Evolutionary conservation across 2,329 filamentous ascomycete species (phyloP).

Genomic region (Pseudogymnoascus sp.): DNA sequence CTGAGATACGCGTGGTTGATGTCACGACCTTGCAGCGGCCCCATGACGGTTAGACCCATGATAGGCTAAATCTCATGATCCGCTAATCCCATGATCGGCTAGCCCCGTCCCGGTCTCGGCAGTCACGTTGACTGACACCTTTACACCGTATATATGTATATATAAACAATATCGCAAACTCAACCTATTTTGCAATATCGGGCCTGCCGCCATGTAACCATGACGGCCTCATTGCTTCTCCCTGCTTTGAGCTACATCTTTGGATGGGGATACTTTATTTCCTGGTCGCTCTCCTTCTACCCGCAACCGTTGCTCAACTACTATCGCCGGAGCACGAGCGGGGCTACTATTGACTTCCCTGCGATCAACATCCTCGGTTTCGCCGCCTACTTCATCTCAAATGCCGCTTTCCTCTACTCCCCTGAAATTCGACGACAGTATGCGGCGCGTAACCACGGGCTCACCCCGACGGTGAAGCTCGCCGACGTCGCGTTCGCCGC

Average conservation of each 20-base stretch:
- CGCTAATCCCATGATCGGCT: neutral
- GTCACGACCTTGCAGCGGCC: neutral
- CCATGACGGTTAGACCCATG: neutral
- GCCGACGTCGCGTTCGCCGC: slow-evolving; percentile 87
- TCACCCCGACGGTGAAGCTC: slow-evolving; percentile 75
- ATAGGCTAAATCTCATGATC: neutral
- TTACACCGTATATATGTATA: neutral
- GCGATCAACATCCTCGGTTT: slow-evolving; percentile 68
- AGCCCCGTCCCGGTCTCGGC: neutral
- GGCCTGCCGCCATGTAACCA: slow-evolving; percentile 1
- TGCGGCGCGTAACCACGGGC: slow-evolving; percentile 66
- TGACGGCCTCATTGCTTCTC: slow-evolving; percentile 36
- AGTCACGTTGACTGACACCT: neutral
- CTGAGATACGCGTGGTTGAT: neutral
- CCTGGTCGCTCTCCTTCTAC: slow-evolving; percentile 89
- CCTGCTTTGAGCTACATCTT: slow-evolving; percentile 50
- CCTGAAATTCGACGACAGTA: slow-evolving; percentile 74
- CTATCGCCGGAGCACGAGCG: slow-evolving; percentile 67
- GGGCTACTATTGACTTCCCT: slow-evolving; percentile 84
- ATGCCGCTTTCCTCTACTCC: slow-evolving; percentile 70
- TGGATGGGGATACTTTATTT: slow-evolving; percentile 69
- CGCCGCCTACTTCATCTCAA: slow-evolving; percentile 68
- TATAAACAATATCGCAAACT: neutral
- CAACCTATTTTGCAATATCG: neutral
- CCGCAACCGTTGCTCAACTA: slow-evolving; percentile 81